Percentiles rank a stretch among this genome's conserved stretches.
These are phyloP conservation scores for Hyaloscypha variabilis DNA, from an alignment of 495 filamentous ascomycete species.

Conservation along the genomic window DNA sequence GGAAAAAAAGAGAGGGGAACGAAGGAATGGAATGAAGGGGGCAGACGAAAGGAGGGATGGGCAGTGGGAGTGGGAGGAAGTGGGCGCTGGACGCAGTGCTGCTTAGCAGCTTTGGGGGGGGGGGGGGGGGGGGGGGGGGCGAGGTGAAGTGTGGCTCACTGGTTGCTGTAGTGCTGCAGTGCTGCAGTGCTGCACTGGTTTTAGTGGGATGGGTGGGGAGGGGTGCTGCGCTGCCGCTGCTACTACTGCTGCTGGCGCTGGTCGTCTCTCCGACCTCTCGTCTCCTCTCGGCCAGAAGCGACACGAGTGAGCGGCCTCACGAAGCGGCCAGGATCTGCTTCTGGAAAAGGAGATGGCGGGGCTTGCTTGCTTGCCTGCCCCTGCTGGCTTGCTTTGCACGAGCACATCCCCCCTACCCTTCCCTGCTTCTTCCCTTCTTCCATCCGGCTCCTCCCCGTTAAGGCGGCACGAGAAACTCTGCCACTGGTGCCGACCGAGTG, in stretches of 20 bases:
- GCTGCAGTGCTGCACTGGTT: no score
- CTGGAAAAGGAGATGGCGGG: slow-evolving; percentile 28
- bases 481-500: slow-evolving; percentile 4
- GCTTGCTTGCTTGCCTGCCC: not conserved
- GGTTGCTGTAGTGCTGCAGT: slow-evolving; percentile 6
- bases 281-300: not conserved
- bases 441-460: slow-evolving; percentile 1
- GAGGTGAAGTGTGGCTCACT: slow-evolving; percentile 17
- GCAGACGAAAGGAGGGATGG: slow-evolving; percentile 36
- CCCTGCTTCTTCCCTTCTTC: not conserved
- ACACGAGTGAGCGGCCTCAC: not conserved
- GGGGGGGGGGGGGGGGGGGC: slow-evolving; percentile 8
- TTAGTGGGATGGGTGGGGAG: no score
- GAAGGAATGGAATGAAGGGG: slow-evolving; percentile 40
- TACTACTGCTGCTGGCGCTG: no score
- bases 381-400: no score
- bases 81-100: slow-evolving; percentile 10
- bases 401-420: no score
- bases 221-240: no score
- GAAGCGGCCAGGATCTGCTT: not conserved
- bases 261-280: no score
- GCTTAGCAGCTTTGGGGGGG: not conserved
- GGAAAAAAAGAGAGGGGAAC: slow-evolving; percentile 42
- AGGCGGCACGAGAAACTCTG: not conserved
- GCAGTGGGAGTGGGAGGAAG: slow-evolving; percentile 30